Evolutionary conservation across 805 yeast genomes (phyloP).

Genomic region (Wickerhamiella vanderwaltii): DNA sequence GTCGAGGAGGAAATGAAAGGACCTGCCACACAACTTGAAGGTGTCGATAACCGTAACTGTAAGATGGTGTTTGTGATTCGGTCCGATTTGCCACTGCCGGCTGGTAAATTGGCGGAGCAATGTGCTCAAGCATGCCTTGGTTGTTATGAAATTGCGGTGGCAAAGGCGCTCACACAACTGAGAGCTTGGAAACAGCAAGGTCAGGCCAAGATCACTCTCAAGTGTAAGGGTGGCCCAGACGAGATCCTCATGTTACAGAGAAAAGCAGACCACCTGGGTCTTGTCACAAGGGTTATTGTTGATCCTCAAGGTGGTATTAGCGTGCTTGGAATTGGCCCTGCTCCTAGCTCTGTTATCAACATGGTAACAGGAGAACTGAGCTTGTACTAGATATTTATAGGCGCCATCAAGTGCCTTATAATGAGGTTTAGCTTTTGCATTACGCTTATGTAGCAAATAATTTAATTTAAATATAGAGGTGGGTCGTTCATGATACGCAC

Average conservation of each 20-base stretch:
- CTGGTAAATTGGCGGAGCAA: slow-evolving; percentile 96
- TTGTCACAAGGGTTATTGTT: slow-evolving; percentile 69
- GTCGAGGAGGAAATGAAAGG: slow-evolving; percentile 6
- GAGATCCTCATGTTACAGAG: slow-evolving; percentile 68
- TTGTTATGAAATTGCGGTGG: slow-evolving; percentile 49
- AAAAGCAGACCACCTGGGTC: slow-evolving; percentile 63
- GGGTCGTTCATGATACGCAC: too few relatives aligned
- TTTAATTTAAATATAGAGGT: too few relatives aligned
- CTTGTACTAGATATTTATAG: too few relatives aligned
- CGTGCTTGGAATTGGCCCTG: slow-evolving; percentile 95
- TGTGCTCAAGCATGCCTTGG: slow-evolving; percentile 97
- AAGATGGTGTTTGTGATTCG: slow-evolving; percentile 78
- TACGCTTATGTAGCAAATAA: too few relatives aligned
- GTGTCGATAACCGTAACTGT: slow-evolving; percentile 12
- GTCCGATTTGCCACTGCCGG: slow-evolving; percentile 79
- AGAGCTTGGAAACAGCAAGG: slow-evolving; percentile 72
- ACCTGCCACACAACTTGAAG: neutral
- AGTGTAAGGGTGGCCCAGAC: slow-evolving; percentile 38
- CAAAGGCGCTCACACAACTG: slow-evolving; percentile 50
- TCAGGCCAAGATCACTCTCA: slow-evolving; percentile 87
- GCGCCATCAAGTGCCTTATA: too few relatives aligned
- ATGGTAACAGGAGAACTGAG: slow-evolving; percentile 69
- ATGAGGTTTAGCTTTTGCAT: too few relatives aligned
- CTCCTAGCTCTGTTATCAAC: slow-evolving; percentile 68
- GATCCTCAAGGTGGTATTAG: slow-evolving; percentile 96